Percentiles rank a stretch among this genome's conserved stretches.
Evolutionary conservation across 2,329 filamentous ascomycete species (phyloP).

Genomic region (Aspergillus neotritici): DNA sequence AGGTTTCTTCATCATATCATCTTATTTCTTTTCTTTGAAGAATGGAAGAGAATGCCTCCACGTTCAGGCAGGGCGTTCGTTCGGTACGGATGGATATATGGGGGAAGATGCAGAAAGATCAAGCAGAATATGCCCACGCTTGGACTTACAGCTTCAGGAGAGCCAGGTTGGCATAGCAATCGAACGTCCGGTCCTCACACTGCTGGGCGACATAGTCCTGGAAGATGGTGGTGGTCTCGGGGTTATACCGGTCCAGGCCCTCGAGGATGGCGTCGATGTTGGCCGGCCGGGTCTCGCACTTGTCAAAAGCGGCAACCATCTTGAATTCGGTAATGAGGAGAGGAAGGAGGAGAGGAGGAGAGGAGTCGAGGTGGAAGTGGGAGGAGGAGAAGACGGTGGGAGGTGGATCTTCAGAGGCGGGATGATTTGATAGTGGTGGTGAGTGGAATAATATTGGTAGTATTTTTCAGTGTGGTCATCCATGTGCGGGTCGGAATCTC

Average conservation of each 20-base stretch:
- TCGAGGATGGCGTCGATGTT: conserved; percentile 92
- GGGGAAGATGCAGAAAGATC: conserved; percentile 4
- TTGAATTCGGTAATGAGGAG: conserved; percentile 9
- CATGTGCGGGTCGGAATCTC: conserved; percentile 16
- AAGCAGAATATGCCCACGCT: conserved; percentile 4
- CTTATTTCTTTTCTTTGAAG: background rate
- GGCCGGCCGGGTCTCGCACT: conserved; percentile 84
- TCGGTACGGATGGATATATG: background rate
- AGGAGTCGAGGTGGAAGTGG: background rate
- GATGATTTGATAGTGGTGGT: conserved; percentile 8
- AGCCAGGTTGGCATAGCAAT: conserved; percentile 94
- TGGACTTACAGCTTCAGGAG: conserved; percentile 81
- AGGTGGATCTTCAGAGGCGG: conserved; percentile 9
- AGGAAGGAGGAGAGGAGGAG: background rate
- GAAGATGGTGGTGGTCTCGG: conserved; percentile 86
- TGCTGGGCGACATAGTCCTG: conserved; percentile 93
- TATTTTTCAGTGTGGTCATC: conserved; percentile 21
- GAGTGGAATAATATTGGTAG: conserved; percentile 16
- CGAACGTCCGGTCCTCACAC: conserved; percentile 90
- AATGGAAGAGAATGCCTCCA: no score
- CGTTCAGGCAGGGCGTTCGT: no score
- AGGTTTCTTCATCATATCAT: conserved; percentile 64
- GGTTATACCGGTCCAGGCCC: conserved; percentile 97
- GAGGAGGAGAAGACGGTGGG: background rate
- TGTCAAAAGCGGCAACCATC: conserved; percentile 60